Evolutionary conservation across 2,329 filamentous ascomycete species (phyloP), one percentile per base, ranked within the genome.

Genomic region (Anisogramma anomala): DNA sequence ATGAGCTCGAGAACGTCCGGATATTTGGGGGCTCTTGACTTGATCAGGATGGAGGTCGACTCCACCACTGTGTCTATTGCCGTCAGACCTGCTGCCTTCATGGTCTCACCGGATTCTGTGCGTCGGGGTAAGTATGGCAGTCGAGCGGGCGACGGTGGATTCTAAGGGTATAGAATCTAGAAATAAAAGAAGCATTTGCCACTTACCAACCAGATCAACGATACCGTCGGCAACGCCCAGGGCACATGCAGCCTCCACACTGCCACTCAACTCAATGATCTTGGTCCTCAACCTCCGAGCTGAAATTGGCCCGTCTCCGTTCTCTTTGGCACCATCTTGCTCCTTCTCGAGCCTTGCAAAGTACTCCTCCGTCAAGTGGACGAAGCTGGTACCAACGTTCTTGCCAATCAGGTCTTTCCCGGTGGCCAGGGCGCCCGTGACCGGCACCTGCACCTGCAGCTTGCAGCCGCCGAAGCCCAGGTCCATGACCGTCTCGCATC

Each of bases 341-440:
- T 69, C 66, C 33, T 64, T 54, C 58, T 96, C 91, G 20, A 98
- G 66, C 49, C 72, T 71, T 35, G 79, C 71, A 66, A 96, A 98
- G 65, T 94, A 95, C 53, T 82, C 75, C 55, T 80, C 75, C 2
- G 88, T 73, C 41, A 98, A 70, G 50, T 82, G 78, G 40, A 88
- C 88, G 58, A 98, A 98, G 67, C 89, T 96, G 28, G 91, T 96
- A 43, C 89, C 88, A 40, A 98, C 82, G 54, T 89, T 94, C 65
- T 84, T 88, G 43, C 91, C 91, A 48, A 98, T 73, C 34, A 98
- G 69, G 57, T 95, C 79, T 58, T 78, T 76, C 4, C 84, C 73
- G 33, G 74, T 72, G 33, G 61, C 63, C 55, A 91, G 79, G 40
- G 66, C 56, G 39, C 91, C 89, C 59, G 91, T 89, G 56, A 84